These are phyloP conservation scores for Houttuynia cordata DNA, from an alignment of 164 flowering plant genomes.

Conservation along the genomic window DNA sequence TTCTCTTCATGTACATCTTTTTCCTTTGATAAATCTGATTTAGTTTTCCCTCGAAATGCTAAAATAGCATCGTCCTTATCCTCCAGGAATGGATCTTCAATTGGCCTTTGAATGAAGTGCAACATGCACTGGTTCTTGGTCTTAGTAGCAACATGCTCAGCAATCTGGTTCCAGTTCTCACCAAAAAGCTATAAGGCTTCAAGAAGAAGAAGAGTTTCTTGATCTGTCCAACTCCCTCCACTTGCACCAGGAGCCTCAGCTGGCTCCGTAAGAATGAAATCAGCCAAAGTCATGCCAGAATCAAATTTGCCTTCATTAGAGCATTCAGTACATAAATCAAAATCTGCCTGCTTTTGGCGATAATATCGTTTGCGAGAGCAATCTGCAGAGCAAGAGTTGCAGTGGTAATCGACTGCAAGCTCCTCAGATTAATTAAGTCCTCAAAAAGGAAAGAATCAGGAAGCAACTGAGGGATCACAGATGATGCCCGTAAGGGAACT, in stretches of 20 bases:
- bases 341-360: slow-evolving; percentile 99
- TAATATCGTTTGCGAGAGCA: slow-evolving; percentile 98
- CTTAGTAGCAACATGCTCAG: slow-evolving; percentile 99
- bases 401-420: slow-evolving; percentile 88
- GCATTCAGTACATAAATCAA: slow-evolving; percentile 89
- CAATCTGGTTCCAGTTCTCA: slow-evolving; percentile 97
- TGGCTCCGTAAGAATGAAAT: slow-evolving; percentile 94
- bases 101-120: slow-evolving; percentile 97
- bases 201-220: slow-evolving; percentile 95
- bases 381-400: slow-evolving; percentile 97
- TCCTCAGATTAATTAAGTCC: slow-evolving; percentile 69
- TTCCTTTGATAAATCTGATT: slow-evolving; percentile 27
- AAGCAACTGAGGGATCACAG: slow-evolving; percentile 43
- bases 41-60: slow-evolving; percentile 24
- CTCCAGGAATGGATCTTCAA: slow-evolving; percentile 75
- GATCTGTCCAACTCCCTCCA: slow-evolving; percentile 98
- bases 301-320: slow-evolving; percentile 78
- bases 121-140: slow-evolving; percentile 91
- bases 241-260: slow-evolving; percentile 74
- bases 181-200: slow-evolving; percentile 90
- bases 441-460: slow-evolving; percentile 69
- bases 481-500: slow-evolving; percentile 23
- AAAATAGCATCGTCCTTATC: slow-evolving; percentile 28
- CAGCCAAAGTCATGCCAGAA: slow-evolving; percentile 72
- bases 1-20: slow-evolving; percentile 25